Conservation (phyloP, 345 rosid species). For the Gossypium raimondii region DNA sequence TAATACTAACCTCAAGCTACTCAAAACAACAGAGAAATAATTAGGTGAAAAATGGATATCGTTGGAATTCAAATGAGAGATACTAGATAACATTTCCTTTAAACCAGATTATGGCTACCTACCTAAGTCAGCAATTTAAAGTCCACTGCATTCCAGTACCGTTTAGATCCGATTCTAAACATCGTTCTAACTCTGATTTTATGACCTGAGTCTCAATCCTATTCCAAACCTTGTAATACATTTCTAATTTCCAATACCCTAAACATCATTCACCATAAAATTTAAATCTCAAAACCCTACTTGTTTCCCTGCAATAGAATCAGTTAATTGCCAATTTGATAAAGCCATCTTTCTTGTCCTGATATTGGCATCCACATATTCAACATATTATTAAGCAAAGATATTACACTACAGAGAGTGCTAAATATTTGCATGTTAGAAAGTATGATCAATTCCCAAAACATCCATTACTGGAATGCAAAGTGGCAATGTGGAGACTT, state of each 20-base stretch:
- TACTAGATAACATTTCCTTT: not conserved
- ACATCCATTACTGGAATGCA: not conserved
- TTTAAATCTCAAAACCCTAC: not conserved
- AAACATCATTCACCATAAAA: not conserved
- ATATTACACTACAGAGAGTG: not conserved
- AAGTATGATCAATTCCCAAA: not conserved
- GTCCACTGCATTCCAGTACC: not conserved
- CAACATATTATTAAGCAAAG: not conserved
- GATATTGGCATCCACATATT: not conserved
- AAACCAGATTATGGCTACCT: not conserved
- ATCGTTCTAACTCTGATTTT: not conserved
- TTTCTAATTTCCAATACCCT: not conserved
- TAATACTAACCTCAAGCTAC: conserved; percentile 1
- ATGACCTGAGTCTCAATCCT: not conserved
- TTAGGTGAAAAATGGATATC: not conserved
- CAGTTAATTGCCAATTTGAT: not conserved
- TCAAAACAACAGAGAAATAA: not conserved
- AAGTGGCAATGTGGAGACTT: conserved; percentile 30
- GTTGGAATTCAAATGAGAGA: not conserved
- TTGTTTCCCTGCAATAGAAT: not conserved
- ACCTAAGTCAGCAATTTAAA: not conserved
- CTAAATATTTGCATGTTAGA: not conserved
- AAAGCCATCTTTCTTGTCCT: not conserved
- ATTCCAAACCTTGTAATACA: not conserved
- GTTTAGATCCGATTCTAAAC: not conserved